phyloP scores from a whole-genome alignment of 129 eudicot genomes.

The Solidago caesia region DNA sequence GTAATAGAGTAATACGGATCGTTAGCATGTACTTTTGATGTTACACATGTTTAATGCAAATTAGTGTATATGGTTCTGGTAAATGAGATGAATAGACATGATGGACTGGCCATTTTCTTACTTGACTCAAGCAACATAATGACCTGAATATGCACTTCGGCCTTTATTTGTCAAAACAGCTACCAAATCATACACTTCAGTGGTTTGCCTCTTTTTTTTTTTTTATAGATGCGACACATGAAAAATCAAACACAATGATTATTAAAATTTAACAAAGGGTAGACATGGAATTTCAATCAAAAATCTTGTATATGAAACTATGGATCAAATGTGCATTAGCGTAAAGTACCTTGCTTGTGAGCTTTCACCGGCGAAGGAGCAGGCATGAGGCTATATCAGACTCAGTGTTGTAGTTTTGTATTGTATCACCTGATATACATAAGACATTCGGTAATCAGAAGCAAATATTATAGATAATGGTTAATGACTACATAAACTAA shows the following conservation, averaged over 20 bases:
- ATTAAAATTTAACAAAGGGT: background rate
- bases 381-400: too few relatives aligned
- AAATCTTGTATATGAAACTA: too few relatives aligned
- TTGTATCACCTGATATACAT: too few relatives aligned
- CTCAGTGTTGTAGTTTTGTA: too few relatives aligned
- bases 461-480: too few relatives aligned
- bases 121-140: constrained; percentile 98
- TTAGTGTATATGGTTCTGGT: background rate
- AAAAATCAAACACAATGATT: background rate
- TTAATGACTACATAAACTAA: too few relatives aligned
- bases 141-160: constrained; percentile 99
- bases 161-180: constrained; percentile 98
- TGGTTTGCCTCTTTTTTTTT: constrained; percentile 52
- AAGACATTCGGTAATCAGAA: too few relatives aligned
- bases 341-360: too few relatives aligned
- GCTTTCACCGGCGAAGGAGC: too few relatives aligned
- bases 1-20: constrained; percentile 44
- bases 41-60: background rate
- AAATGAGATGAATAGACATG: background rate
- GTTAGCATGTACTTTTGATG: constrained; percentile 1
- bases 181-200: constrained; percentile 91
- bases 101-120: constrained; percentile 75
- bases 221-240: constrained; percentile 53
- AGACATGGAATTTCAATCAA: too few relatives aligned
- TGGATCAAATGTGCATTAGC: too few relatives aligned